Evolutionary conservation across 345 rosid species (phyloP), one percentile per base, ranked within the genome.

Genomic region (Arabidopsis suecica): DNA sequence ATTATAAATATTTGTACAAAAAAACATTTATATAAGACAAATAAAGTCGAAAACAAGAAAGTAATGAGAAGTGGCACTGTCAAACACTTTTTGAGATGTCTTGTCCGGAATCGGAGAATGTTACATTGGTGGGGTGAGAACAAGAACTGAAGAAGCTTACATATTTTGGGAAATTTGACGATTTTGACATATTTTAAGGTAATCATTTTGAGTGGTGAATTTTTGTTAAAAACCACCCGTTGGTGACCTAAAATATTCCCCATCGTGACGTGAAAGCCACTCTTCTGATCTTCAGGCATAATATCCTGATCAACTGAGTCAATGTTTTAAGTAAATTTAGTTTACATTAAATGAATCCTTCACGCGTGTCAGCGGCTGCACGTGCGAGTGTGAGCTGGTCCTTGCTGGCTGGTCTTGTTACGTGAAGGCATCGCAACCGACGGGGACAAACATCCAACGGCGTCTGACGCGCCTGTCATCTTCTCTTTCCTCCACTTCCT

Each of bases 391-490:
- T 71, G 81, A 71, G 77, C 77, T 77, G 80, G 76, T 63, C 63
- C 30, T 28, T 1, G 71, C 80, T 76, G 75, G 65, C 65, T 83
- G 77, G 86, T 79, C 82, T 56, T 64, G 62, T 76, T 55, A 68
- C 76, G 80, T 68, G 82, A 74, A 76, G 37, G 74, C 81, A 70
- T 71, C 78, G 77, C 58, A 72, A 78, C 73, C 69, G 77, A 77
- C 63, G 80, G 79, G 63, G 73, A 79, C 86, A 85, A 82, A 81
- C 68, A 74, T 78, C 83, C 82, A 82, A 82, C 84, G 83, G 87
- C 80, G 81, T 64, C 82, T 79, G 83, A 82, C 83, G 76, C 68
- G 63, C 59, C 49, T 48, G 48, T 79, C 63, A 78, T 72, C 66
- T 81, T 77, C 78, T 77, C 75, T 79, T 75, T 68, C 54, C 30